Conservation (phyloP, 192 early-diverging fungal species). For the Backusella psychrophila region DNA sequence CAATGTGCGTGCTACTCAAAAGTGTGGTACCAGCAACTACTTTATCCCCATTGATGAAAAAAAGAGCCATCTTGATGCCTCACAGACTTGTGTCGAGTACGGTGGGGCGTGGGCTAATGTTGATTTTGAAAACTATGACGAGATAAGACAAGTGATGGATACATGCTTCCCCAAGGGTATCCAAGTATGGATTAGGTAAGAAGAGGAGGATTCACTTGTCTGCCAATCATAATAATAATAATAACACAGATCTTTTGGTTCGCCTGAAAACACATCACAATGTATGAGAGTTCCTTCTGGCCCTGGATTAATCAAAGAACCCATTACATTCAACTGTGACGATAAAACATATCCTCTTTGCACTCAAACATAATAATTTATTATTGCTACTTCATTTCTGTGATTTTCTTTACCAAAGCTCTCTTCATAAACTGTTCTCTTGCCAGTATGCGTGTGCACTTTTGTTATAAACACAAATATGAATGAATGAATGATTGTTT, state of each 20-base stretch:
- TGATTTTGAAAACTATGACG: neutral
- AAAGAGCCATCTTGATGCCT: neutral
- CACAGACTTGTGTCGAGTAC: neutral
- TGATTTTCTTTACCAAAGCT: slow-evolving; percentile 71
- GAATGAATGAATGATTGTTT: too few relatives aligned
- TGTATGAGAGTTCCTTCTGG: neutral
- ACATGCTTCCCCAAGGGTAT: neutral
- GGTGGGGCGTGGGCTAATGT: neutral
- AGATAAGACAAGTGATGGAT: neutral
- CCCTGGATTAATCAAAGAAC: neutral
- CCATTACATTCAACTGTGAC: neutral
- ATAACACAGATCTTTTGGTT: neutral
- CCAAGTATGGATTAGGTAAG: neutral
- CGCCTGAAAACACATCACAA: neutral
- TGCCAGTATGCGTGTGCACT: slow-evolving; percentile 76
- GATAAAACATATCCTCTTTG: neutral
- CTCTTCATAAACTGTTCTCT: slow-evolving; percentile 90
- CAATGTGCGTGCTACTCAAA: neutral
- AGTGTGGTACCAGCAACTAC: neutral
- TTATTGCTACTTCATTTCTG: slow-evolving; percentile 27
- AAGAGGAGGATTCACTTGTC: too few relatives aligned
- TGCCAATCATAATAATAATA: neutral
- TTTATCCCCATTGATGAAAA: neutral
- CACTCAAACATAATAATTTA: neutral
- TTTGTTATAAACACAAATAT: neutral